Percentiles rank a stretch among this genome's conserved stretches.
Evolutionary conservation across 306 rosid species (phyloP).

Genomic region (Rosa persica): DNA sequence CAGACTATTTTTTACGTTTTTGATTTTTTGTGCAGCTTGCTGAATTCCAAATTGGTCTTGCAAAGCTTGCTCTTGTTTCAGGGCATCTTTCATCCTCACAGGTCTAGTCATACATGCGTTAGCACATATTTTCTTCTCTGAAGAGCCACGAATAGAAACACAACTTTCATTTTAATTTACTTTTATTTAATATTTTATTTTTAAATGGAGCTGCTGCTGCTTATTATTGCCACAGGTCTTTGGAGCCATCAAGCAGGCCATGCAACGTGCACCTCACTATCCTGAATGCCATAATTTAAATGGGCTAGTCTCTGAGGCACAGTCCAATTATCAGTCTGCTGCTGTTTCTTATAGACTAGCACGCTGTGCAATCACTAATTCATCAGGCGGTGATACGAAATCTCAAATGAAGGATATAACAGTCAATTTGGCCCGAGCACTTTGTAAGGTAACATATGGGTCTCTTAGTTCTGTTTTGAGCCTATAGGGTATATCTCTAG

Average conservation of each 20-base stretch:
- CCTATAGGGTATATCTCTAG: not conserved
- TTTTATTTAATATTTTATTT: not conserved
- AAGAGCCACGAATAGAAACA: not conserved
- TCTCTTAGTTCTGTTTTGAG: slow-evolving; percentile 17
- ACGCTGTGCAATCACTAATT: slow-evolving; percentile 46
- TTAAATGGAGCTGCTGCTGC: slow-evolving; percentile 17
- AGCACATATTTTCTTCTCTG: slow-evolving; percentile 20
- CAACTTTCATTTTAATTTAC: not conserved
- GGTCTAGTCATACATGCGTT: slow-evolving; percentile 46
- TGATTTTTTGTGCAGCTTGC: slow-evolving; percentile 59
- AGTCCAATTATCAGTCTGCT: slow-evolving; percentile 71
- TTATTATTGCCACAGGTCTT: slow-evolving; percentile 52
- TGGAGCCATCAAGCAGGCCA: slow-evolving; percentile 91
- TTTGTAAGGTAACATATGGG: slow-evolving; percentile 50
- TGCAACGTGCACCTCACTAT: slow-evolving; percentile 76
- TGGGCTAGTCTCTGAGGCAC: slow-evolving; percentile 86
- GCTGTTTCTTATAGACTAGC: slow-evolving; percentile 69
- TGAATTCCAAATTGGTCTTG: slow-evolving; percentile 90
- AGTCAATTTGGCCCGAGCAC: slow-evolving; percentile 80
- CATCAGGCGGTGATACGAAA: slow-evolving; percentile 40
- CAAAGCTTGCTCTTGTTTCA: slow-evolving; percentile 76
- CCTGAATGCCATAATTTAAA: slow-evolving; percentile 87
- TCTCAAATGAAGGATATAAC: slow-evolving; percentile 58
- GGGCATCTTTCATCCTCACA: slow-evolving; percentile 82
- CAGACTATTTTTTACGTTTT: not conserved